A percentile compares a stretch with the other conserved stretches of the same genome.
Conservation (phyloP, 108 stramenopile species). For the Thalassiosira profunda region DNA sequence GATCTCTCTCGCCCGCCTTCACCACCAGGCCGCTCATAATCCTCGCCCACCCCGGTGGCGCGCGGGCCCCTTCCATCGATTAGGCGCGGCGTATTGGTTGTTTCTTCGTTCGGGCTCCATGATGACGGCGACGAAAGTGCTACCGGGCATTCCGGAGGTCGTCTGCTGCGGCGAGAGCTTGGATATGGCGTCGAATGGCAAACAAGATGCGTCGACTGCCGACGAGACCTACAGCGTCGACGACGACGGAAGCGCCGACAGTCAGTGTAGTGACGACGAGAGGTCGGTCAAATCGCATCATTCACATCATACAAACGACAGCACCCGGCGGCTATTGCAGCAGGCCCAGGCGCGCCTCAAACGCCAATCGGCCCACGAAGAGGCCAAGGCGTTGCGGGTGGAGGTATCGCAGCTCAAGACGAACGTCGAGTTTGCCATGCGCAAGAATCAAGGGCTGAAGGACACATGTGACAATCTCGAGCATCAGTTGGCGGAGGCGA, state of each 20-base stretch:
- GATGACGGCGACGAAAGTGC: no score
- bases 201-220: no score
- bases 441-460: slow-evolving; percentile 9
- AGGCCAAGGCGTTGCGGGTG: slow-evolving; percentile 17
- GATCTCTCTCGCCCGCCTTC: no score
- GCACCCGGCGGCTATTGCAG: slow-evolving; percentile 20
- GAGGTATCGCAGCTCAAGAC: slow-evolving; percentile 13
- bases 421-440: slow-evolving; percentile 4
- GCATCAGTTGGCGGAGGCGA: neutral
- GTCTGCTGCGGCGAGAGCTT: no score
- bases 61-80: no score
- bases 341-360: slow-evolving; percentile 19
- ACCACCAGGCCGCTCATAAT: no score
- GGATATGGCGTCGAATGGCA: no score
- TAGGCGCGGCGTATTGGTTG: no score
- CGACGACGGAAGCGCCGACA: neutral
- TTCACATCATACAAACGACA: slow-evolving; percentile 12
- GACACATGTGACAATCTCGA: slow-evolving; percentile 18
- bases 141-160: no score
- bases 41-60: no score
- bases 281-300: slow-evolving; percentile 1
- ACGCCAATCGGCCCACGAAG: slow-evolving; percentile 40
- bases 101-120: no score
- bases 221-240: no score
- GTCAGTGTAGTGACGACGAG: slow-evolving; percentile 8